phyloP scores from a whole-genome alignment of 768 basidiomycete genomes.

The Coprinopsis sp. region DNA sequence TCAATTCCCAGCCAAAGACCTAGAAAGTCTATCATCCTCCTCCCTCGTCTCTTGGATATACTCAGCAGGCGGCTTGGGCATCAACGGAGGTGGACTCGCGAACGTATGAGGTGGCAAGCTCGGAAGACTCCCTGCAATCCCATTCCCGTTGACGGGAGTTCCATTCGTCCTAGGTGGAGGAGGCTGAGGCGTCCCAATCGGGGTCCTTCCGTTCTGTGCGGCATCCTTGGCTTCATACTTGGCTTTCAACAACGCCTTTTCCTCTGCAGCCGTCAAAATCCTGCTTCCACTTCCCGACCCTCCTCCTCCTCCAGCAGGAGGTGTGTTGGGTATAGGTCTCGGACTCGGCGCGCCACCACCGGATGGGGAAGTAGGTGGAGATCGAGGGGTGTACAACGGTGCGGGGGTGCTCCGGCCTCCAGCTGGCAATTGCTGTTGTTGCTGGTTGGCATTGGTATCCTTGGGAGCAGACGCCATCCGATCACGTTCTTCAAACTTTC shows the following conservation, averaged over 20 bases:
- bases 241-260: conserved; percentile 67
- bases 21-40: conserved; percentile 56
- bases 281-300: conserved; percentile 13
- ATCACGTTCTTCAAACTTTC: conserved; percentile 56
- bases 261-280: conserved; percentile 67
- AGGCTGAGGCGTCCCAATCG: conserved; percentile 7
- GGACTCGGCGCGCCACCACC: no score
- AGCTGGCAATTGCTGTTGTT: conserved; percentile 19
- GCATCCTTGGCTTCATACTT: conserved; percentile 57
- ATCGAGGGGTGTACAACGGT: conserved; percentile 12
- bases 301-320: no score
- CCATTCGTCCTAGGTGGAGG: conserved; percentile 25
- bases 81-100: conserved; percentile 58
- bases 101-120: conserved; percentile 4
- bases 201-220: not conserved
- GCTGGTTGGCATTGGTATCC: conserved; percentile 14
- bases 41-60: conserved; percentile 82
- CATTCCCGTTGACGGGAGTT: conserved; percentile 13
- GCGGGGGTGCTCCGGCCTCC: conserved; percentile 7
- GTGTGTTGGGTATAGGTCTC: conserved; percentile 9
- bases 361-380: no score
- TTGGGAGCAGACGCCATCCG: conserved; percentile 20
- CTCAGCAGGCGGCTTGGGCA: conserved; percentile 71
- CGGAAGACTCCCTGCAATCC: conserved; percentile 10
- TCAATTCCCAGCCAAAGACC: conserved; percentile 27